Base-by-base conservation (phyloP, 2,329 filamentous ascomycete species). In the Colletotrichum agaves region DNA sequence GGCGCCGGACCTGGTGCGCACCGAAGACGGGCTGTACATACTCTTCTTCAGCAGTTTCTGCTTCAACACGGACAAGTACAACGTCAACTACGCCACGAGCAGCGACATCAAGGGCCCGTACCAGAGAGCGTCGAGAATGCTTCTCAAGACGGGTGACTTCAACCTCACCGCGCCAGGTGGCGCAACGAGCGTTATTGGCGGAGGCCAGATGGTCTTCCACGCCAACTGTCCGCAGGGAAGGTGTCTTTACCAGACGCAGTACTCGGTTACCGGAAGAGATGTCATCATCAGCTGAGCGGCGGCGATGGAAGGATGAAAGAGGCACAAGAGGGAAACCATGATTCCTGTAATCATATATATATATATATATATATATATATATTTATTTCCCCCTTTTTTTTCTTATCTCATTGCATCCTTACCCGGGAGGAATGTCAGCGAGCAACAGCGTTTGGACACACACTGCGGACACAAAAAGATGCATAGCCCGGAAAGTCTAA, bases 11-110 rank as follows among this genome's bases (percentile, higher is more conserved):
- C 72, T 90, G 19, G 76, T 87, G 12, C 75, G 75, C n/a, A 78
- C 79, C 3, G 72, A 71, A 0, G 80, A 81, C 17, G 85, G 84
- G 4, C 78, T 80, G 13, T 90, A 90, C 73, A 81, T 88, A 57
- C 77, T 91, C 47, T 90, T 90, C 74, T 91, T 86, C 77, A 88
- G 85, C 72, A 86, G 84, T 46, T 85, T 89, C 63, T 89, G 87
- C 76, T 91, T 81, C 75, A 82, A 82, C 1, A 81, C 83, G 27
- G 75, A 82, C 2, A 73, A 74, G 41, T 91, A 91, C 75, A 85
- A 89, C 72, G 81, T 89, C n/a, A 83, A 84, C 61, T 90, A 88
- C 72, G 88, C 88, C 2, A 85, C 84, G 7, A 78, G 84, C 8
- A 67, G 71, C 10, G 70, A 69, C 53, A 61, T 83, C 41, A 63